phyloP scores from a whole-genome alignment of 1,284 basidiomycete genomes.

The Agroathelia rolfsii region DNA sequence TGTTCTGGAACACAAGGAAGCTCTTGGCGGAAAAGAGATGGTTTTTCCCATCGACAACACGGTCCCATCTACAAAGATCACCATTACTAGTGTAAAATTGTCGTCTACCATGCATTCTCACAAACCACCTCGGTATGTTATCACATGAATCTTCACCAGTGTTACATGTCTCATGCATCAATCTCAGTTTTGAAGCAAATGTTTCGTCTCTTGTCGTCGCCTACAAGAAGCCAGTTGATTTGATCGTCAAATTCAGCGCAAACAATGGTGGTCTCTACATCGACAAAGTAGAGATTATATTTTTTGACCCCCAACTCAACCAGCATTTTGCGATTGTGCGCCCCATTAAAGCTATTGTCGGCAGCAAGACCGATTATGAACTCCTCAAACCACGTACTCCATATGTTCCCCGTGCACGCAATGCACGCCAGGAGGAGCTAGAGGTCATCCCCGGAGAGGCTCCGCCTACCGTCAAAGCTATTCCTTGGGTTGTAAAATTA shows the following conservation, averaged over 20 bases:
- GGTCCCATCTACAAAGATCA: slow-evolving; percentile 9
- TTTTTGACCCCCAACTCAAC: slow-evolving; percentile 18
- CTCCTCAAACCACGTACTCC: slow-evolving; percentile 27
- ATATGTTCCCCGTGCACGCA: slow-evolving; percentile 34
- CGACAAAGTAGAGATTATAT: slow-evolving; percentile 28
- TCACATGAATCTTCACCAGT: neutral
- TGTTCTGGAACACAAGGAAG: slow-evolving; percentile 21
- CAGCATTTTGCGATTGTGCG: slow-evolving; percentile 31
- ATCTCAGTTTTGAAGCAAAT: slow-evolving; percentile 24
- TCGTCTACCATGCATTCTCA: slow-evolving; percentile 1
- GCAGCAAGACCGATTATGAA: slow-evolving; percentile 29
- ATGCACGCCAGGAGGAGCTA: slow-evolving; percentile 27
- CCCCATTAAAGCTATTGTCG: slow-evolving; percentile 28
- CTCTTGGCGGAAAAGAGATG: slow-evolving; percentile 6
- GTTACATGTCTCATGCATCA: neutral
- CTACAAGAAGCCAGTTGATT: slow-evolving; percentile 17
- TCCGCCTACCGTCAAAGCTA: slow-evolving; percentile 27
- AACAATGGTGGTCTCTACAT: slow-evolving; percentile 25
- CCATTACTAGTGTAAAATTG: slow-evolving; percentile 4
- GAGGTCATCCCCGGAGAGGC: slow-evolving; percentile 37
- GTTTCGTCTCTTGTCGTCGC: slow-evolving; percentile 15
- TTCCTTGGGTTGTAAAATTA: slow-evolving; percentile 31
- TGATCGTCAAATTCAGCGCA: slow-evolving; percentile 23
- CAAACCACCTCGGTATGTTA: neutral
- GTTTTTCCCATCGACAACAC: slow-evolving; percentile 11